A percentile compares a stretch with the other conserved stretches of the same genome.
These are phyloP conservation scores for Tetrapyrgos nigripes DNA, from an alignment of 1,284 basidiomycete genomes.

Conservation along the genomic window DNA sequence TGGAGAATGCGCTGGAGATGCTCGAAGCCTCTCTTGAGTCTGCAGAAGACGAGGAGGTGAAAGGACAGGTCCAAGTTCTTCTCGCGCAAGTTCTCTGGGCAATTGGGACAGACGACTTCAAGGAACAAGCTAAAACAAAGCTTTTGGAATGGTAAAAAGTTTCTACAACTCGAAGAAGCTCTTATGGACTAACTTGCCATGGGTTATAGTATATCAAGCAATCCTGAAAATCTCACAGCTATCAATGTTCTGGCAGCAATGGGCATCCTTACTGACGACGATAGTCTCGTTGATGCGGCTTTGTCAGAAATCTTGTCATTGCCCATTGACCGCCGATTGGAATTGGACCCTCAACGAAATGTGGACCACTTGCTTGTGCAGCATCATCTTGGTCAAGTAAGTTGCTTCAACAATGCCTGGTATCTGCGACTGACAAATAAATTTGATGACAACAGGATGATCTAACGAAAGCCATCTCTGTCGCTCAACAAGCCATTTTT, in stretches of 20 bases:
- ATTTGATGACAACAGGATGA: conserved; percentile 56
- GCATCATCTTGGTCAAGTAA: conserved; percentile 71
- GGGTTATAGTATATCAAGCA: conserved; percentile 69
- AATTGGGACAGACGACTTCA: conserved; percentile 74
- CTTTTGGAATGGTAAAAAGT: conserved; percentile 81
- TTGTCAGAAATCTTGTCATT: conserved; percentile 81
- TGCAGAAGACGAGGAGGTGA: conserved; percentile 56
- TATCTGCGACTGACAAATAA: conserved; percentile 3
- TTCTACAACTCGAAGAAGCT: conserved; percentile 3
- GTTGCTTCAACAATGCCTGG: conserved; percentile 17
- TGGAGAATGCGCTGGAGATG: conserved; percentile 66
- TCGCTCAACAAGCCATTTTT: conserved; percentile 62
- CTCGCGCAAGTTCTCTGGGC: conserved; percentile 87
- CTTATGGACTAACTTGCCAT: conserved; percentile 10
- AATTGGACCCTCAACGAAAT: conserved; percentile 70
- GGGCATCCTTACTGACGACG: conserved; percentile 83
- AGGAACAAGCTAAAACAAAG: conserved; percentile 80
- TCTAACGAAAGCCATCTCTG: conserved; percentile 51
- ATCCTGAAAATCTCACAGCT: conserved; percentile 78
- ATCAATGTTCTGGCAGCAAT: conserved; percentile 88
- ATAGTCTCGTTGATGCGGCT: conserved; percentile 85
- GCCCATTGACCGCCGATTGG: conserved; percentile 63
- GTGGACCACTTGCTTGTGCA: conserved; percentile 72
- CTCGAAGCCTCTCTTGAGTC: conserved; percentile 74
- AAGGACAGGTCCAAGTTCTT: conserved; percentile 77